A percentile compares a stretch with the other conserved stretches of the same genome.
phyloP scores from a whole-genome alignment of 768 basidiomycete species.

The Boletus insuetus region DNA sequence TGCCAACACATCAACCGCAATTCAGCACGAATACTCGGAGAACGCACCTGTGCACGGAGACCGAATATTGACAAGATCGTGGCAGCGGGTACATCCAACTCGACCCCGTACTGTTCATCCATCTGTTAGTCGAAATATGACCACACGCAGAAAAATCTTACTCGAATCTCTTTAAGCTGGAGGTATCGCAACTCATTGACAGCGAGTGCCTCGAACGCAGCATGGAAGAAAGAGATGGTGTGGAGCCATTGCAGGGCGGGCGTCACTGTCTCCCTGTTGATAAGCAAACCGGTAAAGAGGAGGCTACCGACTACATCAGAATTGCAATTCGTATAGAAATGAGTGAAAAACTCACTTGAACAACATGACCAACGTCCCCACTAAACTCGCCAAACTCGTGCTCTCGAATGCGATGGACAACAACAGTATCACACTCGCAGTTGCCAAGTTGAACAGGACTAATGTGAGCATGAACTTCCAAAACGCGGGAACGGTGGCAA shows the following conservation, averaged over 20 bases:
- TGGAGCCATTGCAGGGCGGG: conserved; percentile 80
- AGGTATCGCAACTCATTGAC: conserved; percentile 96
- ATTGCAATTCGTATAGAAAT: conserved; percentile 3
- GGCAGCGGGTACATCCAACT: conserved; percentile 93
- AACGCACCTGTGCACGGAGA: conserved; percentile 75
- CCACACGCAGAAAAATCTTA: conserved; percentile 34
- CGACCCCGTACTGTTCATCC: conserved; percentile 84
- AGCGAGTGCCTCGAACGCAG: conserved; percentile 95
- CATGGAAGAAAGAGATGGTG: conserved; percentile 96
- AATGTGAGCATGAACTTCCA: conserved; percentile 99
- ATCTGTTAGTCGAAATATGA: conserved; percentile 3
- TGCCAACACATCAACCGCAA: conserved; percentile 21
- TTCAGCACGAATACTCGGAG: neutral
- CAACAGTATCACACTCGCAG: conserved; percentile 87
- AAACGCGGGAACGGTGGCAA: conserved; percentile 84
- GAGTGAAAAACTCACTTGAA: conserved; percentile 75
- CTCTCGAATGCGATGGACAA: conserved; percentile 87
- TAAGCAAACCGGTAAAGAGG: conserved; percentile 91
- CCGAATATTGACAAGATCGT: conserved; percentile 95
- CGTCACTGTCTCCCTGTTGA: conserved; percentile 86
- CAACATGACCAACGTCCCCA: conserved; percentile 95
- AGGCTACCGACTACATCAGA: conserved; percentile 49
- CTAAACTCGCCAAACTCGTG: conserved; percentile 84
- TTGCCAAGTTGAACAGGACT: conserved; percentile 95
- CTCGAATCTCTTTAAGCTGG: conserved; percentile 88